Evolutionary conservation across 805 yeast species (phyloP).

Genomic region (Allodekkera sacchari): DNA sequence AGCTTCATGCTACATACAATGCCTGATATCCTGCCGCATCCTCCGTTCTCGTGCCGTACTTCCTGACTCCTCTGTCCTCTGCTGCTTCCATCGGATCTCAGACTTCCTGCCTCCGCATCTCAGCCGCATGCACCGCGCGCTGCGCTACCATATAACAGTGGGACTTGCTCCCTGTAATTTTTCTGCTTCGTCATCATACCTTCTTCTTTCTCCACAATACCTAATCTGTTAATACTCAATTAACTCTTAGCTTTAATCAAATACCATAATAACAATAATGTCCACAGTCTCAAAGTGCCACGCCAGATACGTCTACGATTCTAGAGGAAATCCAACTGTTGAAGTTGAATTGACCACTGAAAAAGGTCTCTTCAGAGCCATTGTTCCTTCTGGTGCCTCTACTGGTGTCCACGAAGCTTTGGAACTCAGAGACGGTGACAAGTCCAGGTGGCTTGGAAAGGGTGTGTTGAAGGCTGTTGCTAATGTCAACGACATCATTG

Average conservation of each 20-base stretch:
- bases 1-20: too few relatives aligned
- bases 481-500: conserved; percentile 91
- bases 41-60: too few relatives aligned
- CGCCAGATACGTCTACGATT: conserved; percentile 98
- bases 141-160: too few relatives aligned
- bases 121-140: too few relatives aligned
- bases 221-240: conserved; percentile 2
- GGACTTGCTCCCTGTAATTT: too few relatives aligned
- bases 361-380: conserved; percentile 90
- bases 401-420: conserved; percentile 98
- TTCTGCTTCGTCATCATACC: too few relatives aligned
- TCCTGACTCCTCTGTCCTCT: too few relatives aligned
- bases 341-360: conserved; percentile 95
- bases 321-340: conserved; percentile 99
- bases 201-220: background rate
- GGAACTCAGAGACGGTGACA: conserved; percentile 97
- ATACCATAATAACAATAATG: too few relatives aligned
- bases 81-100: too few relatives aligned
- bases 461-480: conserved; percentile 97
- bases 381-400: conserved; percentile 99
- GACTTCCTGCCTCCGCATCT: too few relatives aligned
- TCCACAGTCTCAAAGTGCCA: conserved; percentile 71
- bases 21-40: too few relatives aligned
- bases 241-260: too few relatives aligned
- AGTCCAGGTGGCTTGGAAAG: conserved; percentile 96